phyloP scores from a whole-genome alignment of 2,329 filamentous ascomycete genomes.

The Talaromyces sp. region DNA sequence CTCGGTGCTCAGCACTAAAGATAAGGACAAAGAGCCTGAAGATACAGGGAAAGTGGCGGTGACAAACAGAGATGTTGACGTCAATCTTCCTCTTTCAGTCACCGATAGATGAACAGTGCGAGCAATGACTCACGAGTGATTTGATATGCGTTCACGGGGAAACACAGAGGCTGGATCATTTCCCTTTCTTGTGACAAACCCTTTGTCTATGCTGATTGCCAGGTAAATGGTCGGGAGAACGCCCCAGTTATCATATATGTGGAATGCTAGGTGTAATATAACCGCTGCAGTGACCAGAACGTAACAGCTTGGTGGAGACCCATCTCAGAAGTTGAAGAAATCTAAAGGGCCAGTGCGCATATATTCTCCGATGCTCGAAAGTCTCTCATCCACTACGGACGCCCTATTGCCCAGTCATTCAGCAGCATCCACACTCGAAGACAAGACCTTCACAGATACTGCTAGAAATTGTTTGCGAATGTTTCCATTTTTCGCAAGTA shows the following conservation, averaged over 20 bases:
- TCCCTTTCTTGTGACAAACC: neutral
- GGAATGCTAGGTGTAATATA: neutral
- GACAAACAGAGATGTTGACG: neutral
- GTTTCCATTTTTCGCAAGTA: neutral
- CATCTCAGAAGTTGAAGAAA: neutral
- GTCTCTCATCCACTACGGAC: too few species aligned
- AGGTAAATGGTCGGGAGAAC: neutral
- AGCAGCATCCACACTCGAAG: neutral
- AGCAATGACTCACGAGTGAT: neutral
- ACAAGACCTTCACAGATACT: neutral
- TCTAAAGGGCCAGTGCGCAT: neutral
- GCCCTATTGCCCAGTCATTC: neutral
- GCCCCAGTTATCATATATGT: neutral
- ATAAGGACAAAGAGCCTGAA: neutral
- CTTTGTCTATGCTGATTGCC: neutral
- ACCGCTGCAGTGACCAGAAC: neutral
- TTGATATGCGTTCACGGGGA: neutral
- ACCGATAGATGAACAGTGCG: neutral
- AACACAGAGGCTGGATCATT: neutral
- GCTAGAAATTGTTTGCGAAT: neutral
- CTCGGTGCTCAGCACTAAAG: neutral
- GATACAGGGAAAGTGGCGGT: neutral
- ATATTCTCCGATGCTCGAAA: neutral
- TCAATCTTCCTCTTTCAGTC: neutral
- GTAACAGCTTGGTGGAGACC: neutral